Conservation (phyloP, 2,329 filamentous ascomycete species). For the Colletotrichum higginsianum region DNA sequence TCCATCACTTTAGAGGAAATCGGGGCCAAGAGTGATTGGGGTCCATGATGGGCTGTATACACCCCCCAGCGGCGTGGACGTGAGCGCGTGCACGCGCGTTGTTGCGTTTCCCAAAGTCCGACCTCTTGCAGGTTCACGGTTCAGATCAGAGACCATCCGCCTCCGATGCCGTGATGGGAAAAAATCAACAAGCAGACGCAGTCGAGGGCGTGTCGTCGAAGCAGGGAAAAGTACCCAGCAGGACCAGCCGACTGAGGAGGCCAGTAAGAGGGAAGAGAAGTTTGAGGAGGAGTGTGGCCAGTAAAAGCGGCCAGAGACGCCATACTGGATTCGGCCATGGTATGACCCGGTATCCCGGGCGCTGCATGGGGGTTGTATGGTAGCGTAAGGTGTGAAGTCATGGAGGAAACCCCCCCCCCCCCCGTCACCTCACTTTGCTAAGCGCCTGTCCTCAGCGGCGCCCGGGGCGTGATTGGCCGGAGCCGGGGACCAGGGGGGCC, state of each 20-base stretch:
- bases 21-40: not conserved
- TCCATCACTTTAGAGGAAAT: not conserved
- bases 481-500: conserved; percentile 6
- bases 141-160: conserved; percentile 6
- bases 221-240: conserved; percentile 22
- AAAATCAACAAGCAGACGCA: conserved; percentile 12
- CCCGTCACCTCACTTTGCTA: conserved; percentile 39
- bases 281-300: conserved; percentile 18
- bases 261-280: not conserved
- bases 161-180: conserved; percentile 16
- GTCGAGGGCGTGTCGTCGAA: conserved; percentile 12
- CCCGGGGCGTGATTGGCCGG: conserved; percentile 32
- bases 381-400: conserved; percentile 21
- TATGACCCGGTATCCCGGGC: conserved; percentile 44
- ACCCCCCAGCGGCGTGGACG: not conserved
- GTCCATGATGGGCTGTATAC: conserved; percentile 1
- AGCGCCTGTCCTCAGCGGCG: conserved; percentile 37
- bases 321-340: conserved; percentile 34
- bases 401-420: not conserved
- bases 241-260: not conserved
- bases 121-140: not conserved
- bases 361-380: conserved; percentile 40
- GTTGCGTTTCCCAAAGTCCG: conserved; percentile 3
- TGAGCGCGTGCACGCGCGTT: conserved; percentile 3
- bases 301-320: conserved; percentile 34